These are phyloP conservation scores for Brassica nigra DNA, from an alignment of 345 rosid species.

Conservation along the genomic window DNA sequence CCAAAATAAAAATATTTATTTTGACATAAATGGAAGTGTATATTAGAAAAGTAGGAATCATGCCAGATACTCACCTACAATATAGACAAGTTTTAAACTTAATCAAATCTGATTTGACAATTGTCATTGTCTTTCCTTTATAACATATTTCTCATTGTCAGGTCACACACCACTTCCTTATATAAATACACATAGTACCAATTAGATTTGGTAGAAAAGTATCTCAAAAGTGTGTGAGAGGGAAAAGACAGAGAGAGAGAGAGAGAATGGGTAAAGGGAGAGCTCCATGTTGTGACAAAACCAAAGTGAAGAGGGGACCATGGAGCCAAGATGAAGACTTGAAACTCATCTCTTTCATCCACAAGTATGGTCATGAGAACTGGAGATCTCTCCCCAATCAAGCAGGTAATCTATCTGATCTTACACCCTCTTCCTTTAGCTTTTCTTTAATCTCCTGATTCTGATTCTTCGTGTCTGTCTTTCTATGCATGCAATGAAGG, in stretches of 20 bases:
- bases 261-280: conserved; percentile 43
- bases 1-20: neutral
- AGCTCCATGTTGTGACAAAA: conserved; percentile 65
- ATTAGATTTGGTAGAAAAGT: conserved; percentile 31
- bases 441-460: conserved; percentile 9
- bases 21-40: neutral
- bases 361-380: conserved; percentile 58
- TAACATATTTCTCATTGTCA: conserved; percentile 23
- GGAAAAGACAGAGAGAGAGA: neutral
- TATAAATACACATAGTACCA: conserved; percentile 37
- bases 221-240: conserved; percentile 12
- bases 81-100: conserved; percentile 25
- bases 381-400: conserved; percentile 70
- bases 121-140: conserved; percentile 17
- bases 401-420: conserved; percentile 48
- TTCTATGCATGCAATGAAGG: conserved; percentile 40
- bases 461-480: neutral
- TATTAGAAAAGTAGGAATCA: conserved; percentile 1
- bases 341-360: conserved; percentile 50
- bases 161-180: conserved; percentile 26
- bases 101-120: conserved; percentile 33
- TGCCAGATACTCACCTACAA: conserved; percentile 23
- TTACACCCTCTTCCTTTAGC: neutral
- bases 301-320: conserved; percentile 67
- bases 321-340: conserved; percentile 69